Evolutionary conservation across 192 early-diverging fungal genomes (phyloP).

Genomic region (Rhizoclosmatium globosum): DNA sequence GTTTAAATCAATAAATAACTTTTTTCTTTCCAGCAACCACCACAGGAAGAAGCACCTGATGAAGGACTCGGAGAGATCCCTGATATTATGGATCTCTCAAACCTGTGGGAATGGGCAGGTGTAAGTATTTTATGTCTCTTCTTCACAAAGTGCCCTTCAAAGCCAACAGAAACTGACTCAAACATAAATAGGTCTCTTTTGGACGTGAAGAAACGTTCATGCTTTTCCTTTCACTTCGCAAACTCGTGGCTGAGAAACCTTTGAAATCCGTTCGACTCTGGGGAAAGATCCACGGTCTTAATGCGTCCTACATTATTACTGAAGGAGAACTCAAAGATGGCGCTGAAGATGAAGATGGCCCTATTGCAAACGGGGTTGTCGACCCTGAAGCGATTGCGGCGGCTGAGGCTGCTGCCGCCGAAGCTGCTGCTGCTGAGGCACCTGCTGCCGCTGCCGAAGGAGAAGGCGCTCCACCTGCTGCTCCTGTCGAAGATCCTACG

Average conservation of each 20-base stretch:
- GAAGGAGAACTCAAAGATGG: constrained; percentile 64
- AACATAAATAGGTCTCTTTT: constrained; percentile 52
- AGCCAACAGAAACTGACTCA: not conserved
- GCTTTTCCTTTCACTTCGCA: constrained; percentile 61
- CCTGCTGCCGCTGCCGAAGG: constrained; percentile 34
- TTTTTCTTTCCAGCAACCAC: constrained; percentile 28
- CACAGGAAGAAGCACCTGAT: constrained; percentile 47
- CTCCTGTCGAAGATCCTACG: constrained; percentile 33
- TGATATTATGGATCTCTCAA: constrained; percentile 64
- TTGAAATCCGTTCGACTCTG: constrained; percentile 66
- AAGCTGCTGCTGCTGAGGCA: constrained; percentile 16
- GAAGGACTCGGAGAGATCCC: constrained; percentile 63
- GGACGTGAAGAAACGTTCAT: constrained; percentile 65
- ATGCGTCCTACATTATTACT: constrained; percentile 59
- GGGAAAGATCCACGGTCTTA: constrained; percentile 59
- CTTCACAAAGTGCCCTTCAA: not conserved
- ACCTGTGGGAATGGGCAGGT: constrained; percentile 70
- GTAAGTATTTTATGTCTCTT: constrained; percentile 34
- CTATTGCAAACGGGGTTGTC: constrained; percentile 40
- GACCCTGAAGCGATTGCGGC: not conserved
- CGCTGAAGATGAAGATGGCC: constrained; percentile 57
- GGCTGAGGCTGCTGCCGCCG: constrained; percentile 22
- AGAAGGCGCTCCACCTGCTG: constrained; percentile 21
- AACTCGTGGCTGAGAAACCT: constrained; percentile 58
- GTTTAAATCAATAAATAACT: constrained; percentile 9